Percentiles rank a stretch among this genome's conserved stretches.
These are phyloP conservation scores for Pichia cactophila DNA, from an alignment of 1,139 yeast genomes.

Conservation along the genomic window DNA sequence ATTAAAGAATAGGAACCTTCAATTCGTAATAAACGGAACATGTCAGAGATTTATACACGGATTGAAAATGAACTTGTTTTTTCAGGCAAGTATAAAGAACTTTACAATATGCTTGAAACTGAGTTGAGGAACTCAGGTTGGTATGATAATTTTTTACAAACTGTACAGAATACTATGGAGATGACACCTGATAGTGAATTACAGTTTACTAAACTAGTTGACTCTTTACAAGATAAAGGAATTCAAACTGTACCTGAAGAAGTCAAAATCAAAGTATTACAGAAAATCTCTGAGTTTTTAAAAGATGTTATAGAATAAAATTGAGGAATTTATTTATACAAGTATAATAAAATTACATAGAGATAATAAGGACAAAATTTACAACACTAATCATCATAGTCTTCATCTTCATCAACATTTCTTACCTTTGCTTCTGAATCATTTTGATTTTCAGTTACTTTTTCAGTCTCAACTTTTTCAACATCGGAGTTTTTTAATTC, in stretches of 20 bases:
- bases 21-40: not conserved
- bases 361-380: not conserved
- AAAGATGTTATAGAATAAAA: slow-evolving; percentile 36
- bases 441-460: not conserved
- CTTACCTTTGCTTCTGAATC: slow-evolving; percentile 49
- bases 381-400: slow-evolving; percentile 52
- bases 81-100: slow-evolving; percentile 72
- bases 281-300: slow-evolving; percentile 53
- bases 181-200: slow-evolving; percentile 19
- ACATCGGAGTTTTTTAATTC: slow-evolving; percentile 22
- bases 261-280: slow-evolving; percentile 53
- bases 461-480: slow-evolving; percentile 9
- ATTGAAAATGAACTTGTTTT: slow-evolving; percentile 66
- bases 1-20: too few relatives aligned
- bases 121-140: slow-evolving; percentile 75
- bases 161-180: slow-evolving; percentile 40
- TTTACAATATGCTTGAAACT: slow-evolving; percentile 53
- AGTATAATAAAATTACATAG: not conserved
- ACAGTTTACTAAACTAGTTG: slow-evolving; percentile 47
- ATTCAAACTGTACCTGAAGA: slow-evolving; percentile 51
- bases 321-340: not conserved
- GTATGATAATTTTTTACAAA: slow-evolving; percentile 64
- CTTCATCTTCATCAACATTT: slow-evolving; percentile 74
- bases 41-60: slow-evolving; percentile 48
- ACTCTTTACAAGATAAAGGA: slow-evolving; percentile 41